Conservation (phyloP, 768 basidiomycete genomes). For the Mycena capillaripes region DNA sequence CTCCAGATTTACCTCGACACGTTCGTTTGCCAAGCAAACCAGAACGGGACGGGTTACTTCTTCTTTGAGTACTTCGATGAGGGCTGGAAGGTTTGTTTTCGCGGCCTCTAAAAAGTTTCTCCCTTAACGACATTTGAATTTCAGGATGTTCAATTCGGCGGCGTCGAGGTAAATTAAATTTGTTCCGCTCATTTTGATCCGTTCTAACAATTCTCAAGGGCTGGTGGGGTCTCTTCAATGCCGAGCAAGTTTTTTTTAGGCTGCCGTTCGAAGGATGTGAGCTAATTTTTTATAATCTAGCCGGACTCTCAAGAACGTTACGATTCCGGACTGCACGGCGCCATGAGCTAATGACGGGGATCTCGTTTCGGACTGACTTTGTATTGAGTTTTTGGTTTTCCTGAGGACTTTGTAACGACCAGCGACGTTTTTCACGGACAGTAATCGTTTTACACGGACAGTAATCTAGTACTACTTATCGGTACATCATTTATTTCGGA, state of each 20-base stretch:
- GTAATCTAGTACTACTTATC: conserved; percentile 13
- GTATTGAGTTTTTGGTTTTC: neutral
- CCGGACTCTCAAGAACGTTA: conserved; percentile 80
- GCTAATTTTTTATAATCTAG: conserved; percentile 54
- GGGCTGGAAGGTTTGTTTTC: conserved; percentile 76
- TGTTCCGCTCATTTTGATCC: neutral
- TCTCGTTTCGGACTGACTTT: neutral
- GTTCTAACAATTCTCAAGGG: conserved; percentile 24
- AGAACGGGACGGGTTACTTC: conserved; percentile 88
- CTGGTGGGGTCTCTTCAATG: conserved; percentile 43
- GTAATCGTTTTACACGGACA: neutral
- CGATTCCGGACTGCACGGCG: conserved; percentile 68
- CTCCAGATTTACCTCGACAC: conserved; percentile 86
- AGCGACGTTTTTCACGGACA: conserved; percentile 1
- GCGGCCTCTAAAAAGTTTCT: neutral
- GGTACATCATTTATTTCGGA: conserved; percentile 2
- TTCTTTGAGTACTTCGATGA: conserved; percentile 87
- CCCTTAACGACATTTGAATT: conserved; percentile 9
- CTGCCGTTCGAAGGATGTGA: neutral
- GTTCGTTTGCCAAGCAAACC: conserved; percentile 90
- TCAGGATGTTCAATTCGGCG: conserved; percentile 70
- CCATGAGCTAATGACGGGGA: conserved; percentile 21
- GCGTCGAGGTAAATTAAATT: conserved; percentile 31
- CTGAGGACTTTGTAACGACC: conserved; percentile 19
- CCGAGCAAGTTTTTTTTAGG: conserved; percentile 33